Base-by-base conservation (phyloP, 208 protist genomes). In the Vickermania spadyakhi region DNA sequence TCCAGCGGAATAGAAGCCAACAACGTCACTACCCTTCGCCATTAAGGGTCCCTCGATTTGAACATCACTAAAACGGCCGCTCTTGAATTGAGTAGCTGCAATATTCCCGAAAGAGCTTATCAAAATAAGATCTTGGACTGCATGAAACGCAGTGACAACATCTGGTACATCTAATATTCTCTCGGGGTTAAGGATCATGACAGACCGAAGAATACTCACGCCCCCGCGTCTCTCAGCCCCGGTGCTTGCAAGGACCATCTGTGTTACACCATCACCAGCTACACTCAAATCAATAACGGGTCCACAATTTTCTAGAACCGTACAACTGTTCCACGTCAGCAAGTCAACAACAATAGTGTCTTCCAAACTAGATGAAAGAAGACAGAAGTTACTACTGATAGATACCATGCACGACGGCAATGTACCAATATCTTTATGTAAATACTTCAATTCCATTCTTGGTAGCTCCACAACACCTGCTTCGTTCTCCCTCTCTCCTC, bases 241-340 rank as follows among this genome's bases (percentile, higher is more conserved):
- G 1, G 77, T 87, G 55, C 73, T 79, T 14, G 84, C 84, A 28
- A 94, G 70, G 5, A 91, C 73, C 58, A 72, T 89, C 45, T 63
- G 66, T 1, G 66, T 62, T 11, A 75, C 62, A 3, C 70, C 77
- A 60, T 78, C 79, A 0, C 61, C 56, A 11, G 75, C 61, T 25
- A 80, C 72, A 4, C 73, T 70, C 61, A 94, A 81, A 56, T 84
- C 81, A 14, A 91, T 60, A 1, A 91, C 79, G 0, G 84, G 84
- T 22, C 87, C 87, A 62, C 75, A 83, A 68, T 94, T 77, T 18
- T 74, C 53, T 21, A 89, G 31, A 0, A 89, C 68, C 3, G 63
- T 66, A 22, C 69, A 62, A 31, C 63, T 74, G 57, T 66, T 54
- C 27, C 63, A 63, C 11, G 69, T 72, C 52, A 29, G 42, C 26